A percentile compares a stretch with the other conserved stretches of the same genome.
These are phyloP conservation scores for Malania oleifera DNA, from an alignment of 164 flowering plant genomes.

Conservation along the genomic window DNA sequence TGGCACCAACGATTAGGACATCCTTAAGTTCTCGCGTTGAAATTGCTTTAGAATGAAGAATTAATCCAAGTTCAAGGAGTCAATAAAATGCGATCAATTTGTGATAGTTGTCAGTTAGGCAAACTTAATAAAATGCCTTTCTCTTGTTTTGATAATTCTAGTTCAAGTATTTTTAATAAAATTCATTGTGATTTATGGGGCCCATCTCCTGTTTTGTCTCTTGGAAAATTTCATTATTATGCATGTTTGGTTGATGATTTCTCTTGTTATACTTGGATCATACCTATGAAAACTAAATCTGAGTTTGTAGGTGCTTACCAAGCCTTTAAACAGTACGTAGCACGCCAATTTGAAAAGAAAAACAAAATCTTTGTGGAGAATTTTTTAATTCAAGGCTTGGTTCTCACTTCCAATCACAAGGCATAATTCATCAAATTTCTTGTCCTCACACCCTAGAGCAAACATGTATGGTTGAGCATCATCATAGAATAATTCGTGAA, in stretches of 20 bases:
- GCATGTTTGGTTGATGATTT: constrained; percentile 1
- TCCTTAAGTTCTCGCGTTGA: neutral
- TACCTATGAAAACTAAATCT: neutral
- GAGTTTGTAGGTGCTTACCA: neutral
- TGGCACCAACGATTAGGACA: constrained; percentile 2
- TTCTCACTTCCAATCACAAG: neutral
- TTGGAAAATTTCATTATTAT: constrained; percentile 3
- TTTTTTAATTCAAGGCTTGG: neutral
- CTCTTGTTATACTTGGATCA: neutral
- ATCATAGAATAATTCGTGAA: constrained; percentile 4
- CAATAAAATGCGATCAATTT: no score
- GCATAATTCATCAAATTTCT: constrained; percentile 1
- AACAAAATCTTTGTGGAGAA: neutral
- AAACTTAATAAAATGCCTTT: neutral
- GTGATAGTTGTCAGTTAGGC: constrained; percentile 1
- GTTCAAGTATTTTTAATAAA: constrained; percentile 1
- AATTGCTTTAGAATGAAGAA: neutral
- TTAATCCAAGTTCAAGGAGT: no score
- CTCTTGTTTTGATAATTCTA: neutral
- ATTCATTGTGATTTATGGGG: no score
- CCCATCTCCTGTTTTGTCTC: constrained; percentile 1
- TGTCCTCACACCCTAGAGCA: constrained; percentile 1
- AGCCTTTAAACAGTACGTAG: neutral
- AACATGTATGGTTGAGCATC: constrained; percentile 3
- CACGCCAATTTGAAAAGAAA: neutral